These are phyloP conservation scores for Vanrija sp. DNA, from an alignment of 1,284 basidiomycete species.

Conservation along the genomic window DNA sequence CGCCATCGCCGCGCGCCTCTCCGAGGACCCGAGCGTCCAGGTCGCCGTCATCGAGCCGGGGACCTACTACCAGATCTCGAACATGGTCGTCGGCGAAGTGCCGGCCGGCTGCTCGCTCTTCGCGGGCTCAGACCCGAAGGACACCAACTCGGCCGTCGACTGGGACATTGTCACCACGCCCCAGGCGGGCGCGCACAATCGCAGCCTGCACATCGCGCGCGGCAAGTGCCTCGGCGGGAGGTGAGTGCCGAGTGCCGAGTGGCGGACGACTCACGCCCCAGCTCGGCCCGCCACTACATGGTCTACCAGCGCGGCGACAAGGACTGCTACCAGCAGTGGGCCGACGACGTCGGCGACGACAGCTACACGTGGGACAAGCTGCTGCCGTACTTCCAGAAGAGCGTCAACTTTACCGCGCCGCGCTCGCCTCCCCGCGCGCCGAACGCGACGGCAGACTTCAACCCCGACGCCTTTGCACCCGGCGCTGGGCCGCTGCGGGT, in stretches of 20 bases:
- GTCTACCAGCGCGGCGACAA: not conserved
- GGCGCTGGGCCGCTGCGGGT: not conserved
- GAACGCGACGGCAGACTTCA: not conserved
- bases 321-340: not conserved
- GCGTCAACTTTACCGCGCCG: not conserved
- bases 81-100: not conserved
- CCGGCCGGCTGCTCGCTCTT: not conserved
- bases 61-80: not conserved
- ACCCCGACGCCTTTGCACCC: not conserved
- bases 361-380: not conserved
- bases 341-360: not conserved
- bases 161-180: not conserved
- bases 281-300: not conserved
- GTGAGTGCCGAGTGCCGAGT: not conserved
- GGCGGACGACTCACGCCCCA: not conserved
- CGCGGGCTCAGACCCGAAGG: not conserved
- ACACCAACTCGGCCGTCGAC: not conserved
- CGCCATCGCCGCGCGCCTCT: conserved; percentile 63
- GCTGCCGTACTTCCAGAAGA: not conserved
- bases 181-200: not conserved
- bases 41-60: conserved; percentile 71
- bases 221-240: not conserved
- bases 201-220: not conserved
- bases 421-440: not conserved
- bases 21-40: conserved; percentile 61